Percentiles rank a stretch among this genome's conserved stretches.
phyloP scores from a whole-genome alignment of 768 basidiomycete genomes.

The Naematelia aurantialba region DNA sequence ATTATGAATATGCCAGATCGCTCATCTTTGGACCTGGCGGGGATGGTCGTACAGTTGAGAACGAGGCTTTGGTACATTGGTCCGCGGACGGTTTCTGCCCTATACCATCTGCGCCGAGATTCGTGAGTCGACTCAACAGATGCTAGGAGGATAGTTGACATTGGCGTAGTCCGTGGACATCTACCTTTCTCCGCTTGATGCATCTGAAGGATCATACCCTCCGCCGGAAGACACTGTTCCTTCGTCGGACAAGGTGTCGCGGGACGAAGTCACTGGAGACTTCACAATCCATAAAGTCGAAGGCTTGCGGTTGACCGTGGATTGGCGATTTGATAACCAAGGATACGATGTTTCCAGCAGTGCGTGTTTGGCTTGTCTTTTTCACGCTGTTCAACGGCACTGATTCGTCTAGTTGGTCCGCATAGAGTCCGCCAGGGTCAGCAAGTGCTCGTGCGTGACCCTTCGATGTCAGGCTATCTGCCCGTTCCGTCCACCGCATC shows the following conservation, averaged over 20 bases:
- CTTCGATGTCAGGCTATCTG: conserved; percentile 49
- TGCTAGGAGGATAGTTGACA: background rate
- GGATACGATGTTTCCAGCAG: conserved; percentile 83
- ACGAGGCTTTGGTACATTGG: conserved; percentile 18
- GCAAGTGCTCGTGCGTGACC: conserved; percentile 75
- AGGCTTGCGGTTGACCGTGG: conserved; percentile 72
- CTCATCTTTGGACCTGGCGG: conserved; percentile 56
- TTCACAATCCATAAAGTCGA: conserved; percentile 71
- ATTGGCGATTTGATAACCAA: conserved; percentile 72
- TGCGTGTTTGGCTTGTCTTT: conserved; percentile 43
- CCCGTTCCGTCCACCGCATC: conserved; percentile 20
- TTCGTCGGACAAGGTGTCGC: conserved; percentile 61
- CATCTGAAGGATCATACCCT: conserved; percentile 54
- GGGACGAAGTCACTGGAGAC: conserved; percentile 59
- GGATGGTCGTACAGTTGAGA: conserved; percentile 21
- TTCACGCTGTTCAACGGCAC: background rate
- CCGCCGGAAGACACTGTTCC: conserved; percentile 67
- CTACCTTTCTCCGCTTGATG: conserved; percentile 59
- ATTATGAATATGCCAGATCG: conserved; percentile 75
- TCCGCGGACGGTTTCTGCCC: conserved; percentile 30
- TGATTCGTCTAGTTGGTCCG: conserved; percentile 67
- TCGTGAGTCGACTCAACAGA: conserved; percentile 22
- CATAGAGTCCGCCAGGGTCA: conserved; percentile 76
- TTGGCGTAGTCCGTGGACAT: conserved; percentile 70
- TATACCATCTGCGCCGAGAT: conserved; percentile 24